Percentiles rank a stretch among this genome's conserved stretches.
phyloP scores from a whole-genome alignment of 2,329 filamentous ascomycete species.

The Penicillium sp. region DNA sequence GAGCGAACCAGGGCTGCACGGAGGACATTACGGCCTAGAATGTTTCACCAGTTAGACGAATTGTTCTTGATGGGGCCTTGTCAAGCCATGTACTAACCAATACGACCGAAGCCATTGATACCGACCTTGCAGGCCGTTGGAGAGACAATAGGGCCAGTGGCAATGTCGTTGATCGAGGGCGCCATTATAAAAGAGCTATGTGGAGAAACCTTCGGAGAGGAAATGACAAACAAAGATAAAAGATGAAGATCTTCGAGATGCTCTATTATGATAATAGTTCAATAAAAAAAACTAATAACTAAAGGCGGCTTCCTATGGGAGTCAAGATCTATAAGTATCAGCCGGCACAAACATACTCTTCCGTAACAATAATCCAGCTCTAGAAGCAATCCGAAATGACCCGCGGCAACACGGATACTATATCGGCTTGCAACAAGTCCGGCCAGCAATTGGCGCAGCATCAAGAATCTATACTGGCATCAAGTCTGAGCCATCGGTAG shows the following conservation, averaged over 20 bases:
- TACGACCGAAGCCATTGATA: slow-evolving; percentile 97
- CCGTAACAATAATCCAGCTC: not conserved
- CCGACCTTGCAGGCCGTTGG: slow-evolving; percentile 66
- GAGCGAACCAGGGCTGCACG: slow-evolving; percentile 26
- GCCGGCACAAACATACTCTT: not conserved
- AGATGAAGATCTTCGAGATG: not conserved
- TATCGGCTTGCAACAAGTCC: slow-evolving; percentile 16
- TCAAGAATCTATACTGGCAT: not conserved
- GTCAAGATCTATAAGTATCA: slow-evolving; percentile 22
- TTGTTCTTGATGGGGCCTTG: not conserved
- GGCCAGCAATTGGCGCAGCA: slow-evolving; percentile 5
- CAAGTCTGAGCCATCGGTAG: slow-evolving; percentile 1
- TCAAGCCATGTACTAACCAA: slow-evolving; percentile 53
- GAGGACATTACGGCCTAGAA: slow-evolving; percentile 67
- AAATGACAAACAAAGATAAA: not conserved
- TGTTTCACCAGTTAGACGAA: not conserved
- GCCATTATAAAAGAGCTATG: slow-evolving; percentile 16
- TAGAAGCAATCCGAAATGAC: slow-evolving; percentile 11
- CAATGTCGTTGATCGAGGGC: slow-evolving; percentile 29
- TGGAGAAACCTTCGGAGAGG: not conserved
- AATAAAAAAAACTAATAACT: slow-evolving; percentile 1
- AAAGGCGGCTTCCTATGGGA: not conserved
- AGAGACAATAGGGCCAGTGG: slow-evolving; percentile 13
- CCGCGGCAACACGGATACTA: slow-evolving; percentile 15
- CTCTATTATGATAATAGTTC: not conserved